Conservation (phyloP, 345 rosid species). For the Sisymbrium altissimum region DNA sequence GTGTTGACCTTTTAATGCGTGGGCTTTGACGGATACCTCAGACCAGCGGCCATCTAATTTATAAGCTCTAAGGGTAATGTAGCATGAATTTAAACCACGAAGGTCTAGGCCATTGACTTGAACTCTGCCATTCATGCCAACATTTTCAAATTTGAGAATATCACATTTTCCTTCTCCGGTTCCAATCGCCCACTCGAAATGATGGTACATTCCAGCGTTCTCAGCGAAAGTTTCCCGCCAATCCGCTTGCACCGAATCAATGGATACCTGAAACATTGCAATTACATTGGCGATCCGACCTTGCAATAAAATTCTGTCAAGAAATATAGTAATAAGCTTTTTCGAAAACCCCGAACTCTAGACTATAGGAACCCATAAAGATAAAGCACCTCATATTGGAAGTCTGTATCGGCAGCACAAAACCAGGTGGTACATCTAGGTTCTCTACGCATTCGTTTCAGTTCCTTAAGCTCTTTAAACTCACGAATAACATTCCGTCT, state of each 20-base stretch:
- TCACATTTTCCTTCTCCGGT: constrained; percentile 87
- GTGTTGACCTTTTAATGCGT: constrained; percentile 70
- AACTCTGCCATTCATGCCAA: constrained; percentile 70
- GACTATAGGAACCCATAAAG: constrained; percentile 6
- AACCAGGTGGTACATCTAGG: constrained; percentile 88
- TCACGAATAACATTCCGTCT: constrained; percentile 94
- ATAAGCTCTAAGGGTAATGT: constrained; percentile 88
- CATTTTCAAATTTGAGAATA: constrained; percentile 83
- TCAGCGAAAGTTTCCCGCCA: constrained; percentile 84
- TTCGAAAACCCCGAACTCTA: not conserved
- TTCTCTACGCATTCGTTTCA: constrained; percentile 90
- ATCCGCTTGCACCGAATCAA: constrained; percentile 73
- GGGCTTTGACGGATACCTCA: constrained; percentile 88
- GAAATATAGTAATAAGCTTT: not conserved
- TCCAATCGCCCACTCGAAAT: constrained; percentile 99
- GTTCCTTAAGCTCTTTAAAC: constrained; percentile 95
- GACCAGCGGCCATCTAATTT: constrained; percentile 84
- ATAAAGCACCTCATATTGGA: constrained; percentile 74
- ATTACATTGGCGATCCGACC: not conserved
- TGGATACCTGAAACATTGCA: constrained; percentile 54
- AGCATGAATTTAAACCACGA: constrained; percentile 57
- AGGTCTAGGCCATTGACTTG: constrained; percentile 74
- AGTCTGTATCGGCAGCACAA: constrained; percentile 85
- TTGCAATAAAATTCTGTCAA: constrained; percentile 5
- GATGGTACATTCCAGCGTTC: constrained; percentile 69